These are phyloP conservation scores for Hanseniaspora vineae DNA, from an alignment of 805 yeast species.

Conservation along the genomic window DNA sequence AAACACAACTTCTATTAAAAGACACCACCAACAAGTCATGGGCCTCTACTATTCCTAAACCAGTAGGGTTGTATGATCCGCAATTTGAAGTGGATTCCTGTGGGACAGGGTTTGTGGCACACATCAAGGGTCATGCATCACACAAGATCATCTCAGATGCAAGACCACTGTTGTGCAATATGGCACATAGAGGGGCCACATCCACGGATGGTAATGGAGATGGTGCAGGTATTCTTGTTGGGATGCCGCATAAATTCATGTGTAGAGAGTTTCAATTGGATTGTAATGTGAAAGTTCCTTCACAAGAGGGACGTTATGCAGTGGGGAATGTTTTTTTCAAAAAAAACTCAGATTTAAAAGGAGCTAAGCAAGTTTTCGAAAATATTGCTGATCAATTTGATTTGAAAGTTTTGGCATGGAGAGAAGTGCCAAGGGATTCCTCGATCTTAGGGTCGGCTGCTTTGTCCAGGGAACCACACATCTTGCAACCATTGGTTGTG, in stretches of 20 bases:
- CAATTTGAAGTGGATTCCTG: constrained; percentile 92
- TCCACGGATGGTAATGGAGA: constrained; percentile 97
- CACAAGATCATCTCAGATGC: constrained; percentile 94
- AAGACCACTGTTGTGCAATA: constrained; percentile 73
- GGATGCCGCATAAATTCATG: constrained; percentile 84
- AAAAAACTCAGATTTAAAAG: constrained; percentile 57
- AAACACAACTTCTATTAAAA: constrained; percentile 6
- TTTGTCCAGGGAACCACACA: constrained; percentile 79
- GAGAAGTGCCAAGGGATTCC: constrained; percentile 91
- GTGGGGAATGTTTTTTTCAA: constrained; percentile 92
- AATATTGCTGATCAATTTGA: constrained; percentile 65
- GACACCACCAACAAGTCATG: constrained; percentile 52
- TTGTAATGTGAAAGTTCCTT: constrained; percentile 54
- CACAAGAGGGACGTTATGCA: constrained; percentile 78
- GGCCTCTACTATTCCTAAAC: constrained; percentile 81
- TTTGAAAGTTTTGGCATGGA: constrained; percentile 83
- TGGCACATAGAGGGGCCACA: constrained; percentile 98
- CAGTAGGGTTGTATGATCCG: constrained; percentile 88
- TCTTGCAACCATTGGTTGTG: constrained; percentile 88
- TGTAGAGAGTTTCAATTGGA: constrained; percentile 68
- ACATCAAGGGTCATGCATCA: constrained; percentile 74
- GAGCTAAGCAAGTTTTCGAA: constrained; percentile 69
- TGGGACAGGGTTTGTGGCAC: constrained; percentile 97
- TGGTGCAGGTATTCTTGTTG: constrained; percentile 94
- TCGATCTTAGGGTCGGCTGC: constrained; percentile 92